These are phyloP conservation scores for Patellifolia procumbens DNA, from an alignment of 179 eudicot species.

Conservation along the genomic window DNA sequence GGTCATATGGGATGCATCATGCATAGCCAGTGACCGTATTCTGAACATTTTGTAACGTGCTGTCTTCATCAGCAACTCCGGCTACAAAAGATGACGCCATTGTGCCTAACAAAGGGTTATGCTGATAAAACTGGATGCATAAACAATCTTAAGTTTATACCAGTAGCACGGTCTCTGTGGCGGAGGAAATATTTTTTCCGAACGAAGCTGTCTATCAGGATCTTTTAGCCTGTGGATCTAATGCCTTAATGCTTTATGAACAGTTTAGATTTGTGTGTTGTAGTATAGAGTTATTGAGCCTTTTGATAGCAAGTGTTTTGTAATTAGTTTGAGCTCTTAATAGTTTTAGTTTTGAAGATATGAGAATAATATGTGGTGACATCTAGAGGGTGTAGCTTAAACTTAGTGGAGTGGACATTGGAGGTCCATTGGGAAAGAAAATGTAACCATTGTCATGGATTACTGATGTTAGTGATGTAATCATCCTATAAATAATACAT, in stretches of 20 bases:
- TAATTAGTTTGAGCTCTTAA: no score
- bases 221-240: no score
- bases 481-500: no score
- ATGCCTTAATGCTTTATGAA: neutral
- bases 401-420: neutral
- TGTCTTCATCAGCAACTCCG: neutral
- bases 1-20: neutral
- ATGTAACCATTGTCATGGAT: neutral
- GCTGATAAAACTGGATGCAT: neutral
- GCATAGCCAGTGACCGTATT: neutral
- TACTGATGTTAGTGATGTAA: neutral
- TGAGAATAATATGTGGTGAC: no score
- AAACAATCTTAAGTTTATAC: neutral
- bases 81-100: neutral
- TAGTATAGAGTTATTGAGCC: neutral
- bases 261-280: neutral
- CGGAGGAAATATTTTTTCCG: neutral
- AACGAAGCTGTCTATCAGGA: neutral
- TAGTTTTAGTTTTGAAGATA: no score
- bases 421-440: neutral
- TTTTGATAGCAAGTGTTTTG: no score
- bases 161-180: neutral
- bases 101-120: neutral
- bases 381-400: no score
- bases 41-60: neutral